These are phyloP conservation scores for Chamaecyparis obtusa DNA, from an alignment of 75 land plant genomes.

Conservation along the genomic window DNA sequence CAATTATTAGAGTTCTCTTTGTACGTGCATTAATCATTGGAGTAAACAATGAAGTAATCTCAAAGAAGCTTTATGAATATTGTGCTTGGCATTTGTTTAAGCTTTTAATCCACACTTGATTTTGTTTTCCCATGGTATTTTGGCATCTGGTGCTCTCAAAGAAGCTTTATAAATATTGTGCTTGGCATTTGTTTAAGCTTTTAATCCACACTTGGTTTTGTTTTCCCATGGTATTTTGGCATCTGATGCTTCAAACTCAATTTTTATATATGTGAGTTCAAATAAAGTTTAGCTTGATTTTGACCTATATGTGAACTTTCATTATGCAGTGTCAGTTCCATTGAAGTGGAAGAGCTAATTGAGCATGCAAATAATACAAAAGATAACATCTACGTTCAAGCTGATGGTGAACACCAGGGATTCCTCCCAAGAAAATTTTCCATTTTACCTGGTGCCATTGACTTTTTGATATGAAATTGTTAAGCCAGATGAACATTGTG, in stretches of 20 bases:
- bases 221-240: background rate
- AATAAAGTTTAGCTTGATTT: background rate
- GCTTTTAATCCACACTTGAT: background rate
- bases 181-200: background rate
- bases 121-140: background rate
- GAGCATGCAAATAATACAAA: slow-evolving; percentile 8
- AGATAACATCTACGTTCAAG: slow-evolving; percentile 66
- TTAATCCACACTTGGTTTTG: background rate
- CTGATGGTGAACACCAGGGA: slow-evolving; percentile 94
- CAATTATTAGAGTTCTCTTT: background rate
- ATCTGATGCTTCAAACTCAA: background rate
- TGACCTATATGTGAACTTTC: background rate
- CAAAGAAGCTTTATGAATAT: slow-evolving; percentile 1
- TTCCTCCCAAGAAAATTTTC: slow-evolving; percentile 68
- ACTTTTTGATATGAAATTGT: slow-evolving; percentile 18
- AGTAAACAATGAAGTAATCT: background rate
- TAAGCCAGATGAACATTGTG: background rate
- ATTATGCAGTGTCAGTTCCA: slow-evolving; percentile 55
- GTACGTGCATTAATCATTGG: background rate
- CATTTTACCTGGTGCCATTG: slow-evolving; percentile 71
- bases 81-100: background rate
- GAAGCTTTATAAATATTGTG: slow-evolving; percentile 3
- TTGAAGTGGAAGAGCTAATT: slow-evolving; percentile 65
- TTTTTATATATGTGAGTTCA: background rate
- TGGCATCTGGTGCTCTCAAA: background rate